Evolutionary conservation across 768 basidiomycete genomes (phyloP), one percentile per base, ranked within the genome.

Genomic region (Tricholomella constricta): DNA sequence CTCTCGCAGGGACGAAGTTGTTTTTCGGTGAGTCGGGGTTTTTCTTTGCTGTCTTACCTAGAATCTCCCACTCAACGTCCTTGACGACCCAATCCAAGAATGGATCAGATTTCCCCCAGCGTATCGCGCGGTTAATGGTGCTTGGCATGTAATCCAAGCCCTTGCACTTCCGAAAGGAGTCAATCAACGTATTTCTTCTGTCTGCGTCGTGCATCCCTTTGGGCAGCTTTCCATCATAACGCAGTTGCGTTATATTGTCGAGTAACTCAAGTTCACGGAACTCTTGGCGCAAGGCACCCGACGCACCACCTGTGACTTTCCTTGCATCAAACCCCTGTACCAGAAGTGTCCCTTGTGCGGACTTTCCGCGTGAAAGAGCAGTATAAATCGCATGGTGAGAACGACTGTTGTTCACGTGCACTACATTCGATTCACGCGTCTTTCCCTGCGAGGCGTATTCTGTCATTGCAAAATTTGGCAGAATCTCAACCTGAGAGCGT

Each of bases 231-330:
- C 54, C 45, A 4, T 59, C 19, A 51, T 64, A 72, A 25, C 47
- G 25, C 11, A 68, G 26, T 1, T 38, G 40, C 0, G 69, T 71
- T 6, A 76, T 69, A 15, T 71, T 68, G 62, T 74, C 69, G 3
- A 75, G 54, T 0, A 73, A 6, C 26, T 73, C 69, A 0, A 73
- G 48, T 29, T 73, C 66, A 12, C 71, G 12, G 41, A 71, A 69
- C 45, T 73, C 72, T 49, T 73, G 68, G 19, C 69, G 43, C 1
- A 75, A 51, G 14, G 55, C 56, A 4, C 70, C 66, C 2, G 61
- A 52, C 8, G 63, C 60, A 2, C 63, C 62, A 11, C 60, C 58
- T 12, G 58, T 66, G 1, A 75, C 66, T 57, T 57, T 60, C 4
- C 17, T 31, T 4, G 27, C 6, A 19, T 66, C 56, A 51, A 71